These are phyloP conservation scores for Aegilops bicornis DNA, from an alignment of 176 grass and related monocot species.

Conservation along the genomic window DNA sequence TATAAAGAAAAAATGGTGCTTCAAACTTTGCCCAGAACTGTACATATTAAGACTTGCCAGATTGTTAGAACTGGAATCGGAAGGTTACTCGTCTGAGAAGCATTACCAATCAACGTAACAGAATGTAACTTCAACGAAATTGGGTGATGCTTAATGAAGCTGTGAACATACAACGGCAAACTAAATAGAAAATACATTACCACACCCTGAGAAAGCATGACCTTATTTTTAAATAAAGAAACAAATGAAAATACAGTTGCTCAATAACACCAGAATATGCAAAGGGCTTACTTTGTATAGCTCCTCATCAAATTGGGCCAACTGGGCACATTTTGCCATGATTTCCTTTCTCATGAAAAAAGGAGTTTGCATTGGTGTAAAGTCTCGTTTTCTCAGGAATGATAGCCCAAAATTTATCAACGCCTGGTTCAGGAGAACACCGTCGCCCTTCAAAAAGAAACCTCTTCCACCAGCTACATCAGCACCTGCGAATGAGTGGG, in stretches of 20 bases:
- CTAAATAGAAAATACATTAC: neutral
- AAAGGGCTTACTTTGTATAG: slow-evolving; percentile 75
- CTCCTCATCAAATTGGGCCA: slow-evolving; percentile 94
- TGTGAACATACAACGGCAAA: neutral
- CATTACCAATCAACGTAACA: neutral
- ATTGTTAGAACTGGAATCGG: neutral
- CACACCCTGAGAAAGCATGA: neutral
- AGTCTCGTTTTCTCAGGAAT: slow-evolving; percentile 61
- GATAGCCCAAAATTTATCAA: slow-evolving; percentile 83
- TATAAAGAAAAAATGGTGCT: neutral
- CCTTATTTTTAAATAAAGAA: neutral
- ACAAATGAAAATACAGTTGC: neutral
- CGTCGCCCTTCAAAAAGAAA: slow-evolving; percentile 74
- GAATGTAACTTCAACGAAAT: neutral
- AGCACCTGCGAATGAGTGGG: slow-evolving; percentile 45
- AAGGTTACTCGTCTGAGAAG: neutral
- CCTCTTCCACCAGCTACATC: slow-evolving; percentile 90
- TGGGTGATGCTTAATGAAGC: neutral
- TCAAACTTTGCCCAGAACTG: neutral
- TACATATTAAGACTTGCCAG: neutral
- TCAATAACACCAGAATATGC: neutral
- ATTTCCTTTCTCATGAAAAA: slow-evolving; percentile 99
- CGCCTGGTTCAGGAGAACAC: slow-evolving; percentile 83
- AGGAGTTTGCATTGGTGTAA: slow-evolving; percentile 80
- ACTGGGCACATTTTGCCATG: slow-evolving; percentile 94